Base-by-base conservation (phyloP, 441 rosid genomes). In the Populus hybrid region DNA sequence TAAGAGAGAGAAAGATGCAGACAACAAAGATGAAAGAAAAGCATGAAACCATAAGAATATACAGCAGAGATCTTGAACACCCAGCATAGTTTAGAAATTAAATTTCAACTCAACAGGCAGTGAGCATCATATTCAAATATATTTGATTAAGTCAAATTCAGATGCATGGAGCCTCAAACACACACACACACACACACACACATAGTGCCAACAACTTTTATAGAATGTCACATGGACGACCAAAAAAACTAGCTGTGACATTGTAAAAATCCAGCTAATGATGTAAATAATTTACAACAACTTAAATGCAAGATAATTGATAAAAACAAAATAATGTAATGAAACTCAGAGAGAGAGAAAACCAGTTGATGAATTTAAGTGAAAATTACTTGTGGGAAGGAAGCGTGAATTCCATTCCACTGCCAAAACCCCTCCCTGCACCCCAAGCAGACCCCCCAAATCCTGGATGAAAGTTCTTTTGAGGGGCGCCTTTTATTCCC, bases 321-420 rank as follows among this genome's bases (percentile, higher is more conserved):
- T 36, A 40, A 65, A 66, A 74, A 36, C 34, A 42, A 11, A 66
- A 32, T 11, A 75, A 74, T 69, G 69, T 36, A 21, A 35, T 50
- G 38, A 42, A 69, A 76, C 10, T 20, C 72, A 70, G 36, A 16
- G 42, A 20, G 11, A 67, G 69, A 46, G 34, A 71, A 10, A 79
- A 26, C 70, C 40, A 79, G 38, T 68, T 34, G 73, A 76, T 72
- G 21, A 23, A 81, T 80, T 77, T 61, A 79, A 80, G 12, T n/a
- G 63, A 80, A 79, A 28, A 57, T 88, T 90, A 96, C 99, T 92
- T 96, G 94, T 96, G 98, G 71, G 98, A 91, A 83, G 99, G 99
- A 86, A 94, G 97, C 3, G 98, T 94, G 80, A 96, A 96, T 50
- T 96, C 99, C 80, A 88, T 85, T 68, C 97, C 93, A 14, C 90